phyloP scores from a whole-genome alignment of 129 eudicot genomes.

The Pseudognaphalium luteoalbum region DNA sequence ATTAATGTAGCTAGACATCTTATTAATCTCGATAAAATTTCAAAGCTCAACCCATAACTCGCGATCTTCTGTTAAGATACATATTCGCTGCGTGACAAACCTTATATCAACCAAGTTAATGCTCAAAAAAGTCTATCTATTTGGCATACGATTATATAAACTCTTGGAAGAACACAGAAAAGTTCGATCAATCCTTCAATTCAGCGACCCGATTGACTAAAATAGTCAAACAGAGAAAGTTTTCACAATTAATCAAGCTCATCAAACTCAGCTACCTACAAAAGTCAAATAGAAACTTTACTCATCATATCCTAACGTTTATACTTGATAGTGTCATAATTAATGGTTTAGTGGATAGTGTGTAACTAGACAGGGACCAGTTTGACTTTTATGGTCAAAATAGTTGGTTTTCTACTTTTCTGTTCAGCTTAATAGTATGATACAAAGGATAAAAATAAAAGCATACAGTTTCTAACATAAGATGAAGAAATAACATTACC shows the following conservation, averaged over 20 bases:
- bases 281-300: conserved; percentile 7
- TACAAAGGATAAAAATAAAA: neutral
- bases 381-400: conserved; percentile 26
- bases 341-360: neutral
- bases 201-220: conserved; percentile 18
- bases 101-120: too few relatives aligned
- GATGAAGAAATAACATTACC: conserved; percentile 33
- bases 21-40: too few relatives aligned
- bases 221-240: neutral
- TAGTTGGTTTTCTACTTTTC: neutral
- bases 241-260: conserved; percentile 24
- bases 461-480: neutral
- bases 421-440: neutral
- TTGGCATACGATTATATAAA: too few relatives aligned
- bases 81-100: too few relatives aligned
- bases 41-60: too few relatives aligned
- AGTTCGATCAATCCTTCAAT: neutral
- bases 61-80: too few relatives aligned
- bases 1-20: too few relatives aligned
- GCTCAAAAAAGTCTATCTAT: too few relatives aligned
- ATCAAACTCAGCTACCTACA: conserved; percentile 30
- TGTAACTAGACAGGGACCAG: neutral
- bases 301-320: neutral
- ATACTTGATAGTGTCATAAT: neutral
- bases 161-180: too few relatives aligned